phyloP scores from a whole-genome alignment of 2,329 filamentous ascomycete species.

The Aspergillus cejpii region DNA sequence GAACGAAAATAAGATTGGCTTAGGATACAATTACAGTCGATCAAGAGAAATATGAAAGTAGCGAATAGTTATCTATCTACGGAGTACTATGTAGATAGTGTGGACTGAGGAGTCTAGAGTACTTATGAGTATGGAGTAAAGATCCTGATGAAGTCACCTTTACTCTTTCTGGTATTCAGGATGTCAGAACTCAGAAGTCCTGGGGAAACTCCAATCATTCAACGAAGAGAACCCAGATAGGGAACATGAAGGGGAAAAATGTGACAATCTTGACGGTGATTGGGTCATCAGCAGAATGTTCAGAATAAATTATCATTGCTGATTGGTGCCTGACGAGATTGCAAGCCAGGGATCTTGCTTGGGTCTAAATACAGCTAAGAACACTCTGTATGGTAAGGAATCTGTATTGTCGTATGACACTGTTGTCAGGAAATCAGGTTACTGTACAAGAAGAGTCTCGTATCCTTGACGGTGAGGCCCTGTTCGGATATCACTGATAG shows the following conservation, averaged over 20 bases:
- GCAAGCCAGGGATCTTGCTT: slow-evolving; percentile 24
- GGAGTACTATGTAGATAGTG: too few species aligned
- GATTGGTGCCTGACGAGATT: slow-evolving; percentile 29
- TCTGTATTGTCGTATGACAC: slow-evolving; percentile 5
- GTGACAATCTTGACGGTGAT: slow-evolving; percentile 13
- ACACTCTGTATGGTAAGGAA: too few species aligned
- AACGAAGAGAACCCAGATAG: slow-evolving; percentile 13
- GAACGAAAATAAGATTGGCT: slow-evolving; percentile 13
- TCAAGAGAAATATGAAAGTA: slow-evolving; percentile 11
- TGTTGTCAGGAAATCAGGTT: slow-evolving; percentile 5
- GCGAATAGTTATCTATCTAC: slow-evolving; percentile 8
- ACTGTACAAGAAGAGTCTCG: slow-evolving; percentile 15
- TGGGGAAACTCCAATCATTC: too few species aligned
- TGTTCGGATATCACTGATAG: not conserved
- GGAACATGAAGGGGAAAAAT: slow-evolving; percentile 15
- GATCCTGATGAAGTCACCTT: too few species aligned
- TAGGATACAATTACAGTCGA: slow-evolving; percentile 17
- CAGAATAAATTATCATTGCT: slow-evolving; percentile 10
- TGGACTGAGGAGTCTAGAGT: too few species aligned
- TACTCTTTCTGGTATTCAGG: too few species aligned
- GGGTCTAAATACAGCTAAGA: slow-evolving; percentile 14
- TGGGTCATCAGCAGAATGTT: slow-evolving; percentile 10
- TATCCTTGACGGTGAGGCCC: slow-evolving; percentile 1
- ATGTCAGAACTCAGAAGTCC: too few species aligned
- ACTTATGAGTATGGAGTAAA: too few species aligned